Evolutionary conservation across 768 basidiomycete genomes (phyloP).

Genomic region (Chalciporus chontae): DNA sequence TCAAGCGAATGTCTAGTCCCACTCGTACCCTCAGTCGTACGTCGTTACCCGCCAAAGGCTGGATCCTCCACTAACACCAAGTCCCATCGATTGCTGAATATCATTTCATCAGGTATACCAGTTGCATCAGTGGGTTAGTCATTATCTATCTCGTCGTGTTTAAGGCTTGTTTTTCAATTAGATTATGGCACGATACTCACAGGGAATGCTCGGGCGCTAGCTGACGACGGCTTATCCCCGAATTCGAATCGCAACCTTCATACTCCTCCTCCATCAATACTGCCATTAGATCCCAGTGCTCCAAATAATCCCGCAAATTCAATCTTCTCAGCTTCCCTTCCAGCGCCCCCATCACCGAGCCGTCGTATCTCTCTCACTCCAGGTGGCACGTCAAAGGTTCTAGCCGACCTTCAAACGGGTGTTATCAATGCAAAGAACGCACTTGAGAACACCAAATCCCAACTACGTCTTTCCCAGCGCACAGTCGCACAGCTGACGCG

Average conservation of each 20-base stretch:
- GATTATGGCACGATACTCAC: constrained; percentile 18
- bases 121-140: constrained; percentile 73
- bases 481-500: constrained; percentile 81
- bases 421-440: constrained; percentile 76
- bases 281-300: constrained; percentile 35
- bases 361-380: constrained; percentile 63
- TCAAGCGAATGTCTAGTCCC: constrained; percentile 64
- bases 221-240: constrained; percentile 60
- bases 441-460: constrained; percentile 82
- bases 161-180: constrained; percentile 17
- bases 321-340: constrained; percentile 37
- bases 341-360: constrained; percentile 46
- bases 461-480: constrained; percentile 76
- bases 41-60: constrained; percentile 34
- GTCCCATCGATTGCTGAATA: constrained; percentile 22
- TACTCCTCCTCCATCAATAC: constrained; percentile 30
- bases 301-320: constrained; percentile 24
- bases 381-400: constrained; percentile 81
- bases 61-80: constrained; percentile 16
- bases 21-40: constrained; percentile 77
- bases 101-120: constrained; percentile 58
- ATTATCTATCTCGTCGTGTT: constrained; percentile 3
- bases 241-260: constrained; percentile 18
- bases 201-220: constrained; percentile 84
- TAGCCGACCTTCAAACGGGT: constrained; percentile 83